Conservation (phyloP, 768 basidiomycete species). For the Boletus rex-veris region DNA sequence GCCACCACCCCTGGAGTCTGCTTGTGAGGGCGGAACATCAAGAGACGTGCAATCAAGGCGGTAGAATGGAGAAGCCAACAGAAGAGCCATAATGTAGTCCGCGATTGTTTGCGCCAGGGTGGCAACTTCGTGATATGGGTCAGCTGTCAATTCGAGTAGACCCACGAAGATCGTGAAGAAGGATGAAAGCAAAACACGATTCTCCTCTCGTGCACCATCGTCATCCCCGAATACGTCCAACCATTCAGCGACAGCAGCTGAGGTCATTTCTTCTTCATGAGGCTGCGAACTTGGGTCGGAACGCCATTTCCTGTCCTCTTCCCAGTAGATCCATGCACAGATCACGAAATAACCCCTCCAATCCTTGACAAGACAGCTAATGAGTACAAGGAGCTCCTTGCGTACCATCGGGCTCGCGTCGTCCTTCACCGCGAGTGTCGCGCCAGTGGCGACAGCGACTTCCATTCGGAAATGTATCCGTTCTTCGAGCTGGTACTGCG, state of each 20-base stretch:
- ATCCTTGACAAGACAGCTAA: conserved; percentile 92
- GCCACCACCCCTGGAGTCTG: conserved; percentile 33
- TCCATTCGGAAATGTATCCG: conserved; percentile 85
- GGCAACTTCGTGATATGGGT: conserved; percentile 91
- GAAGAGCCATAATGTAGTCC: conserved; percentile 88
- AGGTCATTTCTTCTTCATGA: conserved; percentile 70
- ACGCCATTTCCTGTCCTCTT: conserved; percentile 76
- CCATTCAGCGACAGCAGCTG: conserved; percentile 76
- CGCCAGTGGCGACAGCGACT: conserved; percentile 86
- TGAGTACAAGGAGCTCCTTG: conserved; percentile 87
- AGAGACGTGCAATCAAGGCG: conserved; percentile 68
- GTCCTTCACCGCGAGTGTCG: conserved; percentile 82
- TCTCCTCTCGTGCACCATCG: conserved; percentile 67
- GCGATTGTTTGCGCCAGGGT: conserved; percentile 86
- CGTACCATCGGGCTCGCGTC: conserved; percentile 97
- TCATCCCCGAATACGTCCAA: conserved; percentile 64
- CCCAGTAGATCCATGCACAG: conserved; percentile 96
- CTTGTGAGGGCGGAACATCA: conserved; percentile 41
- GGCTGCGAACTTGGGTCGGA: conserved; percentile 31
- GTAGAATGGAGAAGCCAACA: conserved; percentile 86
- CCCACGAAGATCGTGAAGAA: conserved; percentile 92
- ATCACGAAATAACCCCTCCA: conserved; percentile 96
- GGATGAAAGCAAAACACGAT: conserved; percentile 79
- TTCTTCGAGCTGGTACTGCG: conserved; percentile 71
- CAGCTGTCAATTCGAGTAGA: conserved; percentile 85